These are phyloP conservation scores for Serpula lacrymans DNA, from an alignment of 768 basidiomycete species.

Conservation along the genomic window DNA sequence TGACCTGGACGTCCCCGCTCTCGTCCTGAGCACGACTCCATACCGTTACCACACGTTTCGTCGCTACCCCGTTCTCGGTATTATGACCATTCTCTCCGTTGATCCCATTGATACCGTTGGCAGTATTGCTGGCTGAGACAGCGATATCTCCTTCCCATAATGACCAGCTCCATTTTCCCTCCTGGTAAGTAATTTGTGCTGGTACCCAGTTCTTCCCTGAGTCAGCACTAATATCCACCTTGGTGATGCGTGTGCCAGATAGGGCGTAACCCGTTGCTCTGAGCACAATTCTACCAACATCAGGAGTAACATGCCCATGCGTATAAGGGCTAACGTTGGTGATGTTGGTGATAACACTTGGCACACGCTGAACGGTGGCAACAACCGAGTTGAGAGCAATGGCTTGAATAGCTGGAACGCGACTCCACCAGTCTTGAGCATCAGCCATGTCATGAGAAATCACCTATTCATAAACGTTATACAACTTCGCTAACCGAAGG, in stretches of 20 bases:
- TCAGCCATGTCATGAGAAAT: slow-evolving; percentile 21
- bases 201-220: slow-evolving; percentile 48
- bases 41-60: slow-evolving; percentile 17
- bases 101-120: too few relatives aligned
- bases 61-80: slow-evolving; percentile 2
- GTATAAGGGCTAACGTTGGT: slow-evolving; percentile 2
- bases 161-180: slow-evolving; percentile 72
- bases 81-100: background rate
- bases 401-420: slow-evolving; percentile 54
- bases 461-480: slow-evolving; percentile 14
- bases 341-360: too few relatives aligned
- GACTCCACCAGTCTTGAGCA: slow-evolving; percentile 41
- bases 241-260: slow-evolving; percentile 41
- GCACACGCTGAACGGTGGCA: slow-evolving; percentile 20
- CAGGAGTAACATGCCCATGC: background rate
- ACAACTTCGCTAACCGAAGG: slow-evolving; percentile 5
- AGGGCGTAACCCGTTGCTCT: slow-evolving; percentile 58
- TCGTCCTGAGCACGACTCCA: slow-evolving; percentile 52
- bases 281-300: slow-evolving; percentile 27
- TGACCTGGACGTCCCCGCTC: slow-evolving; percentile 45
- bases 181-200: slow-evolving; percentile 53
- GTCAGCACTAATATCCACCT: slow-evolving; percentile 52
- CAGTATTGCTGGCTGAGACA: slow-evolving; percentile 6
- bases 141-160: slow-evolving; percentile 58
- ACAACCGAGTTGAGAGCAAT: slow-evolving; percentile 64